Percentiles rank a stretch among this genome's conserved stretches.
phyloP scores from a whole-genome alignment of 1,284 basidiomycete genomes.

The Ceratobasidium sp. region DNA sequence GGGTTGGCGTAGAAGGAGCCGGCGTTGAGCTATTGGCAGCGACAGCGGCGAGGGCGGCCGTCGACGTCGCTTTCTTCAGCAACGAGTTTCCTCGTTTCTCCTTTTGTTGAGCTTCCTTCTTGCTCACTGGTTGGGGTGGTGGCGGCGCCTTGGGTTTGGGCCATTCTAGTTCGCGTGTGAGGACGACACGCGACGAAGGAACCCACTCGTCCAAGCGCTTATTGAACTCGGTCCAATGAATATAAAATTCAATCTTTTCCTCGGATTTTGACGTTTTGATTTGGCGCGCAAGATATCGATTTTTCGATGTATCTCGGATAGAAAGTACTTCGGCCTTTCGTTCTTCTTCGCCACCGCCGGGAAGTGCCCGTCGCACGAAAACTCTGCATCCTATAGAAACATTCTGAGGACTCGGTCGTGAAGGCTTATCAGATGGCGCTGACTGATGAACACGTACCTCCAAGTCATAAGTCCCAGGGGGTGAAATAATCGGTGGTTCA shows the following conservation, averaged over 20 bases:
- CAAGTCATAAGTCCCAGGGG: constrained; percentile 31
- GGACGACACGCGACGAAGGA: constrained; percentile 84
- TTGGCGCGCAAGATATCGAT: constrained; percentile 63
- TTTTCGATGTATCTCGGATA: constrained; percentile 81
- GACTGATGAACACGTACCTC: constrained; percentile 26
- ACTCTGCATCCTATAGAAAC: constrained; percentile 93
- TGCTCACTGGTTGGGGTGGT: constrained; percentile 50
- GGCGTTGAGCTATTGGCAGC: constrained; percentile 32
- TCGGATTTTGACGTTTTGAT: constrained; percentile 64
- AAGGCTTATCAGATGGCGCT: constrained; percentile 36
- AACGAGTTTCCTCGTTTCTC: constrained; percentile 49
- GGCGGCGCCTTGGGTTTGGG: constrained; percentile 83
- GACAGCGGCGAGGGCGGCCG: constrained; percentile 38
- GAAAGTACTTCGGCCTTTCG: constrained; percentile 93
- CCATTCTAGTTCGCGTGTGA: constrained; percentile 92
- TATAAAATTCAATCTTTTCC: constrained; percentile 92
- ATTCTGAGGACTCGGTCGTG: constrained; percentile 61
- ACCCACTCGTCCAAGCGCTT: constrained; percentile 99
- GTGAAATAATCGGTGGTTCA: constrained; percentile 36
- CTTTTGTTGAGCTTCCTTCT: constrained; percentile 58
- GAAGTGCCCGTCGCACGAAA: constrained; percentile 81
- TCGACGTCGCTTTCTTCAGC: constrained; percentile 53
- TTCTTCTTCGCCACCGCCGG: constrained; percentile 81
- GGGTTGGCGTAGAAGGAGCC: constrained; percentile 35
- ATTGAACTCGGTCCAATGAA: constrained; percentile 98